A percentile compares a stretch with the other conserved stretches of the same genome.
These are phyloP conservation scores for Termitomyces sp. DNA, from an alignment of 768 basidiomycete species.

Conservation along the genomic window DNA sequence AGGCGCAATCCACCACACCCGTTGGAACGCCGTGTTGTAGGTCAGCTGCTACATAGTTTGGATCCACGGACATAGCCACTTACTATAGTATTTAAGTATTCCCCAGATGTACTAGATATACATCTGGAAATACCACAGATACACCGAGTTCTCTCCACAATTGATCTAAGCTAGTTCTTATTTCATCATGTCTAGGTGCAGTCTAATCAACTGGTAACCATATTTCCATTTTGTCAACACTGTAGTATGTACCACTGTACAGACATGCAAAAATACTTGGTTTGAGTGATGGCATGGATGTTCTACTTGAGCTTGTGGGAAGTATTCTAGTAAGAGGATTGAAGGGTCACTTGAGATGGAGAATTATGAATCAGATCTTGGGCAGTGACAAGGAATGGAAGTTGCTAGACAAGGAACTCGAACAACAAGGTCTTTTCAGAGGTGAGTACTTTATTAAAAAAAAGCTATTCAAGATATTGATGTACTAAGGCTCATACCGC, in stretches of 20 bases:
- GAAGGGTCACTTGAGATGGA: too few species aligned
- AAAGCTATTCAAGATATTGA: too few species aligned
- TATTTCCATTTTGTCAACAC: too few species aligned
- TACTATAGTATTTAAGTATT: too few species aligned
- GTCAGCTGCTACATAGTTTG: too few species aligned
- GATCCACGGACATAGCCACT: too few species aligned
- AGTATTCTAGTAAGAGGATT: too few species aligned
- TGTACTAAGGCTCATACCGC: conserved; percentile 65
- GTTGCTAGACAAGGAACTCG: conserved; percentile 40
- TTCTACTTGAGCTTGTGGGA: too few species aligned
- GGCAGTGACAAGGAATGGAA: conserved; percentile 25
- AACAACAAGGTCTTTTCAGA: conserved; percentile 45
- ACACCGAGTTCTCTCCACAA: background rate
- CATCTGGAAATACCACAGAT: background rate
- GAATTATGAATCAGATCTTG: too few species aligned
- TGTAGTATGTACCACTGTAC: too few species aligned
- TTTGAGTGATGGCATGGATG: too few species aligned
- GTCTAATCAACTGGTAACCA: background rate
- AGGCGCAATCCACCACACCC: conserved; percentile 76
- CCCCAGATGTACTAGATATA: background rate
- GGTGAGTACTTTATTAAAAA: conserved; percentile 33
- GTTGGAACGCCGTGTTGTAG: conserved; percentile 54
- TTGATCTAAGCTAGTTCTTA: background rate
- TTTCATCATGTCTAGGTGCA: background rate
- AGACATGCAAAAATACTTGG: too few species aligned